Percentiles rank a stretch among this genome's conserved stretches.
phyloP scores from a whole-genome alignment of 2,329 filamentous ascomycete genomes.

The Botryotinia calthae region DNA sequence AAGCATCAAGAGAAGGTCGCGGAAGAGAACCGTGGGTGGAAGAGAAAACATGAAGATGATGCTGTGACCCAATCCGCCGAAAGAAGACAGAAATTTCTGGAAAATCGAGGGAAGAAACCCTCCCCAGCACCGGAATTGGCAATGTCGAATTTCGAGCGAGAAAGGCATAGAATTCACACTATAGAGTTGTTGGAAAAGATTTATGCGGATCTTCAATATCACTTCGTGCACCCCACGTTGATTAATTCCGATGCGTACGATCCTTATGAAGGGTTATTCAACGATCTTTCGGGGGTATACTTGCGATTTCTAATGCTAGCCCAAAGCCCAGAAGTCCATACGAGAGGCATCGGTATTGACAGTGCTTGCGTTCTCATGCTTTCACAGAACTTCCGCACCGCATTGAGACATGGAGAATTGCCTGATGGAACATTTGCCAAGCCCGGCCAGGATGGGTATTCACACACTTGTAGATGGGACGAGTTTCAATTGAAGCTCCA shows the following conservation, averaged over 20 bases:
- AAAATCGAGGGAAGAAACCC: not conserved
- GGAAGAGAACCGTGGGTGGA: not conserved
- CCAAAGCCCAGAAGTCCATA: not conserved
- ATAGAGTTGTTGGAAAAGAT: not conserved
- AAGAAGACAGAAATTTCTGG: not conserved
- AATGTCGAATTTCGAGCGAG: not conserved
- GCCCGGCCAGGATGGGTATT: not conserved
- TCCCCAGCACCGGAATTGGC: not conserved
- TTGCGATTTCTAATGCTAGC: not conserved
- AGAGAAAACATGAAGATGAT: constrained; percentile 15
- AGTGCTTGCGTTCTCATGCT: constrained; percentile 11
- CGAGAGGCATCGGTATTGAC: not conserved
- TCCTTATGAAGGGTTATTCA: not conserved
- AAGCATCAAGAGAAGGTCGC: not conserved
- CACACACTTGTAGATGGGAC: not conserved
- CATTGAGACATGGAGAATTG: not conserved
- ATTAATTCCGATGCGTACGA: constrained; percentile 7
- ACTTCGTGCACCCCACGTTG: constrained; percentile 7
- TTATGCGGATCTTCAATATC: constrained; percentile 6
- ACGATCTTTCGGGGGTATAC: not conserved
- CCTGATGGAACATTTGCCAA: not conserved
- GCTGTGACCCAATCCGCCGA: not conserved
- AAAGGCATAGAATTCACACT: not conserved
- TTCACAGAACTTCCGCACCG: not conserved
- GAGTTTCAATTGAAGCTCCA: not conserved